A percentile compares a stretch with the other conserved stretches of the same genome.
These are phyloP conservation scores for Linnemannia hyalina DNA, from an alignment of 192 early-diverging fungal genomes.

Conservation along the genomic window DNA sequence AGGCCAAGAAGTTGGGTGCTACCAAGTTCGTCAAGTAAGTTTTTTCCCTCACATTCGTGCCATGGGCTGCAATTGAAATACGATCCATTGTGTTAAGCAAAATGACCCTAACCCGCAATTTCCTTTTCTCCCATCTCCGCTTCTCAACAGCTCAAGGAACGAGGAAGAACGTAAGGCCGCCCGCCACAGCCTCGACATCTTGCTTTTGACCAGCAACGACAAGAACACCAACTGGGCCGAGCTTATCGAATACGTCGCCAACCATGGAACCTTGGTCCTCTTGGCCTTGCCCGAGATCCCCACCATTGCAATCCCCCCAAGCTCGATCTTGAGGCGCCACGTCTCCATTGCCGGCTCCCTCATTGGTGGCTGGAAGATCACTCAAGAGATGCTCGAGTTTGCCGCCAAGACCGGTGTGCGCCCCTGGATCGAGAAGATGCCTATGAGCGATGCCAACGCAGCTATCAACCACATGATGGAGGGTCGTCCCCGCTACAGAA, in stretches of 20 bases:
- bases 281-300: slow-evolving; percentile 76
- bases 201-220: slow-evolving; percentile 54
- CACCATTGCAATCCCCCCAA: slow-evolving; percentile 8
- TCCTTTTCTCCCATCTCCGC: background rate
- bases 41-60: background rate
- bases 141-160: slow-evolving; percentile 35
- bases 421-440: slow-evolving; percentile 74
- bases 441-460: slow-evolving; percentile 72
- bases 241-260: slow-evolving; percentile 63
- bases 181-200: slow-evolving; percentile 42
- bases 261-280: slow-evolving; percentile 72
- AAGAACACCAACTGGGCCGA: slow-evolving; percentile 61
- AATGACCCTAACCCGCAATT: background rate
- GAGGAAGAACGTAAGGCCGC: slow-evolving; percentile 33
- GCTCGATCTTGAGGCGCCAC: slow-evolving; percentile 61
- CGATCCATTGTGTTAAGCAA: background rate
- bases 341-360: slow-evolving; percentile 74
- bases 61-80: background rate
- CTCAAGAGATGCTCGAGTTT: slow-evolving; percentile 77
- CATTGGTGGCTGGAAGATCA: slow-evolving; percentile 69
- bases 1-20: slow-evolving; percentile 72
- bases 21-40: slow-evolving; percentile 61
- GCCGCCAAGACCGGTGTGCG: slow-evolving; percentile 73
- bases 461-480: slow-evolving; percentile 71
- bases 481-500: slow-evolving; percentile 76